These are phyloP conservation scores for Candida namnaoensis DNA, from an alignment of 805 yeast species.

Conservation along the genomic window DNA sequence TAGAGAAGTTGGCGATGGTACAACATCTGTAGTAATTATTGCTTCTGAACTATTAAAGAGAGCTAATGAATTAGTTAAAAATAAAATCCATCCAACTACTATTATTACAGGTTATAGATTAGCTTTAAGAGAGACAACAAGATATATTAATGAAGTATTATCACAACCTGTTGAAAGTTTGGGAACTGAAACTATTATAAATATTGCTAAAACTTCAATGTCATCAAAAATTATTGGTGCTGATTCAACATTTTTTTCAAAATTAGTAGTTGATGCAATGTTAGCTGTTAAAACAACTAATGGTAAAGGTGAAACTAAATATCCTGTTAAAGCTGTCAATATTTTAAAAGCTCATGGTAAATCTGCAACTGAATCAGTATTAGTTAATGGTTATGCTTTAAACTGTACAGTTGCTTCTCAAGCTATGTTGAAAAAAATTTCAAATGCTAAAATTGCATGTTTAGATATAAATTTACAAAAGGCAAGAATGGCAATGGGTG, in stretches of 20 bases:
- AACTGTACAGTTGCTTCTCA: constrained; percentile 97
- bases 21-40: constrained; percentile 94
- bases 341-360: constrained; percentile 95
- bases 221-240: constrained; percentile 93
- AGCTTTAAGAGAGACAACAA: constrained; percentile 84
- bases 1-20: constrained; percentile 97
- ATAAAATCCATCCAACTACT: constrained; percentile 95
- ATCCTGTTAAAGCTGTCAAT: constrained; percentile 96
- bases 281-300: constrained; percentile 89
- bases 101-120: constrained; percentile 94
- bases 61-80: constrained; percentile 89
- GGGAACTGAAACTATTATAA: constrained; percentile 75
- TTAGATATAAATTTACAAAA: constrained; percentile 91
- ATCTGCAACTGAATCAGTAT: constrained; percentile 75
- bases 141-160: constrained; percentile 75
- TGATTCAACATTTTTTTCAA: constrained; percentile 83
- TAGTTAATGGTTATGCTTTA: constrained; percentile 90
- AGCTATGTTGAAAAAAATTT: constrained; percentile 78
- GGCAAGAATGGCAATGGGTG: constrained; percentile 97
- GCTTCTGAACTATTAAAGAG: constrained; percentile 88
- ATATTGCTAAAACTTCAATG: constrained; percentile 96
- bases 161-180: constrained; percentile 67
- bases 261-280: constrained; percentile 92
- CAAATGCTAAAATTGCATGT: constrained; percentile 75
- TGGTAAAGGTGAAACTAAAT: constrained; percentile 77